Evolutionary conservation across 2,329 filamentous ascomycete species (phyloP).

Genomic region (Colletotrichum orbiculare): DNA sequence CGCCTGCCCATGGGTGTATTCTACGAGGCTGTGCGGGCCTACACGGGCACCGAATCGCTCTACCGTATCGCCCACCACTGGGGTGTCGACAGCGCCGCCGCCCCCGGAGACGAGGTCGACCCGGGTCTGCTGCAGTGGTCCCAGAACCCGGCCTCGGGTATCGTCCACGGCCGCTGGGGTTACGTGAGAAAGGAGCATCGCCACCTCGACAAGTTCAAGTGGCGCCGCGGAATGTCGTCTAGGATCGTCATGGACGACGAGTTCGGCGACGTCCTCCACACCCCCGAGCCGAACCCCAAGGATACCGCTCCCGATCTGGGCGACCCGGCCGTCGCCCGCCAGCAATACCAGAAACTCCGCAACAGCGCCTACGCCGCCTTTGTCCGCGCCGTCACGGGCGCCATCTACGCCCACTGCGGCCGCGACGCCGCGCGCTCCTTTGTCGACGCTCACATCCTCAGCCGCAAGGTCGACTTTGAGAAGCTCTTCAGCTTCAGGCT

Average conservation of each 20-base stretch:
- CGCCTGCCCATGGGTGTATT: constrained; percentile 90
- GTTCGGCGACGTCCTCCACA: constrained; percentile 74
- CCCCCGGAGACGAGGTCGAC: constrained; percentile 91
- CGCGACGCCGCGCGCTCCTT: constrained; percentile 83
- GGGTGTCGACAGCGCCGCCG: constrained; percentile 90
- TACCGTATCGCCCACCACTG: constrained; percentile 82
- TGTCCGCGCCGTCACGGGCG: constrained; percentile 84
- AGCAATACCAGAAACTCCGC: constrained; percentile 74
- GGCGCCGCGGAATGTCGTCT: constrained; percentile 78
- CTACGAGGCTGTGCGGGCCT: constrained; percentile 87
- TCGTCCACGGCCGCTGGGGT: constrained; percentile 60
- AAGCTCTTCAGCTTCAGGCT: constrained; percentile 85
- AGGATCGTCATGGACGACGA: constrained; percentile 85
- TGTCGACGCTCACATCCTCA: constrained; percentile 84
- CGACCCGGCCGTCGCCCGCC: constrained; percentile 37
- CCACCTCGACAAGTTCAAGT: constrained; percentile 60
- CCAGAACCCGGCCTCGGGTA: constrained; percentile 56
- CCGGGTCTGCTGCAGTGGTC: constrained; percentile 88
- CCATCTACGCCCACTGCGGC: constrained; percentile 87
- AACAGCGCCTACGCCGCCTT: constrained; percentile 79
- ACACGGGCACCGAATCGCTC: constrained; percentile 80
- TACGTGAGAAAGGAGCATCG: constrained; percentile 63
- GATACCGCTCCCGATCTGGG: constrained; percentile 24
- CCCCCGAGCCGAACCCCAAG: constrained; percentile 38
- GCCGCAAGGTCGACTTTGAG: constrained; percentile 79